Evolutionary conservation across 73 alveolate genomes (phyloP), one percentile per base, ranked within the genome.

Genomic region (Paramecium pentaurelia): DNA sequence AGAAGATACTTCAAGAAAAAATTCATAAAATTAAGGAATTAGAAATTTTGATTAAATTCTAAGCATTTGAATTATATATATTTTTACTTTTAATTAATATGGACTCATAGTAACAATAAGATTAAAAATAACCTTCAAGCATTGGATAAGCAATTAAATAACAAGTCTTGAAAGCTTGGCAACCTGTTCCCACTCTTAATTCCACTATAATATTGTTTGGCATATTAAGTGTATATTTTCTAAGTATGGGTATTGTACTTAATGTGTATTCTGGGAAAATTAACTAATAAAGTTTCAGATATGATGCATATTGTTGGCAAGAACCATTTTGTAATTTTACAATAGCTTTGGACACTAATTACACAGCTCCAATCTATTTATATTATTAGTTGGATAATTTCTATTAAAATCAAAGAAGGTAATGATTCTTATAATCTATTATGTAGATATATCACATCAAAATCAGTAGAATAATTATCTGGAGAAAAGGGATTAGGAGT

Each of bases 331-430:
- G 84, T 32, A 51, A 64, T 25, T 64, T 64, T 28, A 40, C 84
- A 7, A 28, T 64, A 32, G 84, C 84, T 34, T 27, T 28, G 71
- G 60, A 45, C 73, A 92, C 40, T 91, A 94, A 71, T 94, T 96
- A 96, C 88, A 93, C 37, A 14, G 28, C 7, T 95, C 97, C 64
- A 93, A n/a, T 96, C 47, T 93, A 94, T 88, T 34, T 96, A 28
- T 96, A 96, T 94, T 96, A 96, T 91, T 92, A 95, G 70, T 80
- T 96, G 90, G 91, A 94, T 44, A 96, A 96, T 25, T 95, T 96
- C 60, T 96, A 86, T 42, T 96, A 96, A 94, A 96, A 95, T 95
- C 97, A 95, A 80, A 93, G 99, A 92, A 95, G 97, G 84, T 64
- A 64, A 5, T 22, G 84, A 49, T 64, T 64, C 16, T 12, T 12